These are phyloP conservation scores for Metschnikowia cerradonensis DNA, from an alignment of 805 yeast species.

Conservation along the genomic window DNA sequence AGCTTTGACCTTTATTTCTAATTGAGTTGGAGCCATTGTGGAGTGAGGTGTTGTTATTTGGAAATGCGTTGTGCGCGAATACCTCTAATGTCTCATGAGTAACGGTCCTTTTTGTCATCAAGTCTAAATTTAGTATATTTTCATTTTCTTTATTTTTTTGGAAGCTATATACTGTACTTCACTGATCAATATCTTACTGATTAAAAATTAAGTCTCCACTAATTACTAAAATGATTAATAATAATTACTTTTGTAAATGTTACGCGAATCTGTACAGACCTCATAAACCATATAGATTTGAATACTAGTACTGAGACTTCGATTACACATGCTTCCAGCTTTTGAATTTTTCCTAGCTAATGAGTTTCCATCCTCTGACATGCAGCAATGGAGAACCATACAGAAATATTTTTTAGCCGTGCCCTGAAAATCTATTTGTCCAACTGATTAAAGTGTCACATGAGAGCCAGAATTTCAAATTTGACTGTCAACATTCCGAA, in stretches of 20 bases:
- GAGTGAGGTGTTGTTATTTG: not conserved
- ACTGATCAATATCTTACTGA: not conserved
- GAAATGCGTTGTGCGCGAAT: not conserved
- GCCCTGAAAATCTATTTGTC: not conserved
- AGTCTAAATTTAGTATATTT: not conserved
- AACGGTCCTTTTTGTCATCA: not conserved
- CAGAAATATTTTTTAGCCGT: not conserved
- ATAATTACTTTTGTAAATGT: not conserved
- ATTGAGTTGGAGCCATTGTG: conserved; percentile 62
- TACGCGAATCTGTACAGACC: not conserved
- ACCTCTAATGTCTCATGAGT: not conserved
- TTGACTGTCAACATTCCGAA: not conserved
- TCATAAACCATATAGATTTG: not conserved
- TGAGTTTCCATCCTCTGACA: not conserved
- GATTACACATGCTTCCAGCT: no score
- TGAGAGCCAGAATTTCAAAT: not conserved
- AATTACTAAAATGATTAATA: not conserved
- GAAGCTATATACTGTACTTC: no score
- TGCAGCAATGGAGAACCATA: no score
- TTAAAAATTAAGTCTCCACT: no score
- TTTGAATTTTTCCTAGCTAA: no score
- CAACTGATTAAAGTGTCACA: no score
- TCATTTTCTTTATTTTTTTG: no score
- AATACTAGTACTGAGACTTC: not conserved
- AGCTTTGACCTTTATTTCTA: conserved; percentile 70